Conservation (phyloP, 164 flowering plant species). For the grape (Vitis vinifera) region DNA sequence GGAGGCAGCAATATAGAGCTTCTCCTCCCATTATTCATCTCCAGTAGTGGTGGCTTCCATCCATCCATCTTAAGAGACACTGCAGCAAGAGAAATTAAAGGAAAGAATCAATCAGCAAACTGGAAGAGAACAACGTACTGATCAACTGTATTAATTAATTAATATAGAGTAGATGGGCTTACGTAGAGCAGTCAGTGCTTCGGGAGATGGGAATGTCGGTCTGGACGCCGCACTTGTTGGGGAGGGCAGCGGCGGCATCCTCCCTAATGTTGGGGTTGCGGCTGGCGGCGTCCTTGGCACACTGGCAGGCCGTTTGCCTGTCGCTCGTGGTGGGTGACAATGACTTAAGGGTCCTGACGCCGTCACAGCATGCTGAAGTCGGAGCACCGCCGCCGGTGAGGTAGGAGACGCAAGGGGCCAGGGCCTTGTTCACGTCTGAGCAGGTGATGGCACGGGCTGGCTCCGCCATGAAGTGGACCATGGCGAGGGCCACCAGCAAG, state of each 20-base stretch:
- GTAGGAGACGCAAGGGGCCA: slow-evolving; percentile 1
- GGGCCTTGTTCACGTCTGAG: neutral
- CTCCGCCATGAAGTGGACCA: slow-evolving; percentile 1
- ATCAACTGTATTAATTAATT: too few relatives aligned
- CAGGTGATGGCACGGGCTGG: slow-evolving; percentile 3
- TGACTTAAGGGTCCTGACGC: neutral
- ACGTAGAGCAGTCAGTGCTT: slow-evolving; percentile 6
- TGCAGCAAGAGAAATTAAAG: too few relatives aligned
- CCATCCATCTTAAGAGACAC: too few relatives aligned
- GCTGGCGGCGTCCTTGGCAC: slow-evolving; percentile 15
- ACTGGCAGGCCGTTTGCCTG: slow-evolving; percentile 18
- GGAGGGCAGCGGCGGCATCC: slow-evolving; percentile 15
- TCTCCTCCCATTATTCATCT: too few relatives aligned
- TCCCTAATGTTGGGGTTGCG: slow-evolving; percentile 5
- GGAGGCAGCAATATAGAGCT: too few relatives aligned
- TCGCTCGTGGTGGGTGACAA: slow-evolving; percentile 6
- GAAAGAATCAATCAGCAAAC: too few relatives aligned
- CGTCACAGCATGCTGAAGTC: neutral
- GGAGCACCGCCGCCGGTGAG: slow-evolving; percentile 2
- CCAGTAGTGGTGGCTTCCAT: too few relatives aligned
- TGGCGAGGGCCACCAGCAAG: slow-evolving; percentile 1
- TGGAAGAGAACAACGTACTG: too few relatives aligned
- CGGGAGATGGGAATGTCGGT: slow-evolving; percentile 15
- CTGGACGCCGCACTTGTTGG: slow-evolving; percentile 11
- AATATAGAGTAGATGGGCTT: too few relatives aligned